Percentiles rank a stretch among this genome's conserved stretches.
These are phyloP conservation scores for Xylariaceae sp. DNA, from an alignment of 2,329 filamentous ascomycete genomes.

Conservation along the genomic window DNA sequence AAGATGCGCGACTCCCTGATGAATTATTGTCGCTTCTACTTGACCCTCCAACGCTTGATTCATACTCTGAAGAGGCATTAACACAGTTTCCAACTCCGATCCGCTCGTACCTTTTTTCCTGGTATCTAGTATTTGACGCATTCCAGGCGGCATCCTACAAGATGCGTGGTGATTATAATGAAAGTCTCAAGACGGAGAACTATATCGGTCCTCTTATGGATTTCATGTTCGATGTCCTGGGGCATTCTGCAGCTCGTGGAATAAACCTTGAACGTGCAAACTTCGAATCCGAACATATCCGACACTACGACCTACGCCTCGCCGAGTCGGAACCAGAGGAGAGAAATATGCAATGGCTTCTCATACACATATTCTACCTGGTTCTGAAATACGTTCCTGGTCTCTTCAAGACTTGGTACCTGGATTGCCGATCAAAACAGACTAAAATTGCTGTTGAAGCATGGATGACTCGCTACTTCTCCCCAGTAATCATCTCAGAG, in stretches of 20 bases:
- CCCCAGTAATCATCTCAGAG: conserved; percentile 63
- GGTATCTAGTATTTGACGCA: conserved; percentile 86
- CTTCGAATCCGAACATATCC: conserved; percentile 56
- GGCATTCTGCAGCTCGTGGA: conserved; percentile 69
- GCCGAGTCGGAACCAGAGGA: conserved; percentile 60
- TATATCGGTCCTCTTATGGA: conserved; percentile 67
- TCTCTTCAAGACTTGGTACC: conserved; percentile 79
- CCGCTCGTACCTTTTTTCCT: conserved; percentile 79
- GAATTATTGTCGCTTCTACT: conserved; percentile 81
- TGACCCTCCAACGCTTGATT: conserved; percentile 69
- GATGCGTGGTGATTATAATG: conserved; percentile 75
- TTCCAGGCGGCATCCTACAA: conserved; percentile 75
- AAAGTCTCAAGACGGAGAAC: conserved; percentile 71
- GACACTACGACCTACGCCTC: conserved; percentile 48
- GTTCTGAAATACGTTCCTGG: conserved; percentile 72
- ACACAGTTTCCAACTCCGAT: conserved; percentile 65
- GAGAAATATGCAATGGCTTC: conserved; percentile 74
- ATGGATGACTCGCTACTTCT: conserved; percentile 85
- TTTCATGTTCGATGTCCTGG: conserved; percentile 80
- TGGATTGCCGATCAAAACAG: conserved; percentile 74
- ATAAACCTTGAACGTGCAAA: conserved; percentile 68
- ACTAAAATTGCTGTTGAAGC: conserved; percentile 73
- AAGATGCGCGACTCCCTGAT: conserved; percentile 68
- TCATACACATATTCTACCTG: conserved; percentile 83
- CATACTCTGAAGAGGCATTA: conserved; percentile 61